Conservation (phyloP, 768 basidiomycete genomes). For the Lyophyllum decastes region DNA sequence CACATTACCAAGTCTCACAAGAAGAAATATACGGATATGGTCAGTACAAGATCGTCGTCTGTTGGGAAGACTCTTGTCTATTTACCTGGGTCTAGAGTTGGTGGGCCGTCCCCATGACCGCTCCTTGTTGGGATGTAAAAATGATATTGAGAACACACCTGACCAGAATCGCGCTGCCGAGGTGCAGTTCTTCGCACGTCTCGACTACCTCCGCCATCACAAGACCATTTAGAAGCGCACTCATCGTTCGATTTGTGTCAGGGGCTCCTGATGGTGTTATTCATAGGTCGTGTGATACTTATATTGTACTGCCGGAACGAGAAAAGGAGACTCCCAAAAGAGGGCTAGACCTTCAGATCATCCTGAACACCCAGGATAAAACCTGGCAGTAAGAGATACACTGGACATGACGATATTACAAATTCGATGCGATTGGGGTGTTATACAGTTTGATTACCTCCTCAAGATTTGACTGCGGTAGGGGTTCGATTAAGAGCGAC, state of each 20-base stretch:
- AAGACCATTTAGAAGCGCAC: slow-evolving; percentile 11
- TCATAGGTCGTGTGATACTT: not conserved
- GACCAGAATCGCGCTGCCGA: not conserved
- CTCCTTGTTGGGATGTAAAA: not conserved
- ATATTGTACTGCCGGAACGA: not conserved
- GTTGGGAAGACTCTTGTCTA: too few relatives aligned
- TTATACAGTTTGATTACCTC: not conserved
- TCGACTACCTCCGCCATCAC: not conserved
- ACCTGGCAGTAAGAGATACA: too few relatives aligned
- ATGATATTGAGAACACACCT: not conserved
- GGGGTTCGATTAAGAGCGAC: not conserved
- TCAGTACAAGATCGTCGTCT: too few relatives aligned
- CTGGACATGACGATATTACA: not conserved
- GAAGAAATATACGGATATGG: too few relatives aligned
- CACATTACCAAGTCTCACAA: too few relatives aligned
- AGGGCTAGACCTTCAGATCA: too few relatives aligned
- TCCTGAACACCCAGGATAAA: too few relatives aligned
- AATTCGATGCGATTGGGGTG: not conserved
- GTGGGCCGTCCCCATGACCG: too few relatives aligned
- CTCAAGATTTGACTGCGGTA: not conserved
- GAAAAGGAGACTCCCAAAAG: not conserved
- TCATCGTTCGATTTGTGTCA: not conserved
- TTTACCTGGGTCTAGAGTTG: too few relatives aligned
- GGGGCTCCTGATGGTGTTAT: not conserved
- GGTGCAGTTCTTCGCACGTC: not conserved